Conservation (phyloP, 2,329 filamentous ascomycete genomes). For the Clonostachys rosea region DNA sequence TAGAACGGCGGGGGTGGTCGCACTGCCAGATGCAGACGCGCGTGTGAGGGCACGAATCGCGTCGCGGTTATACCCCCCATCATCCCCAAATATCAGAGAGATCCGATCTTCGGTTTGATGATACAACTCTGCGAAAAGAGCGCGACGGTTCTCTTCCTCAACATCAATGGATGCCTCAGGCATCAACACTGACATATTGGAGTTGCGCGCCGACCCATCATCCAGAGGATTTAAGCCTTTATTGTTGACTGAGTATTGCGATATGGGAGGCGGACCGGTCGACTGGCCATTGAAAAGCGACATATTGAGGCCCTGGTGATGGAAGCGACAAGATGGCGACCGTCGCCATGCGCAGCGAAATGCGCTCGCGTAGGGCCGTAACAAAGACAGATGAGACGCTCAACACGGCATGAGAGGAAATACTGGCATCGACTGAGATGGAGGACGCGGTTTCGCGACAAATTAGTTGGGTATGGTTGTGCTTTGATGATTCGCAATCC, state of each 20-base stretch:
- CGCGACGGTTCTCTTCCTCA: slow-evolving; percentile 67
- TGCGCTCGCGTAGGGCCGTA: slow-evolving; percentile 46
- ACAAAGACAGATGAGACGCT: slow-evolving; percentile 36
- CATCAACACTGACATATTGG: slow-evolving; percentile 9
- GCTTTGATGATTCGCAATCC: slow-evolving; percentile 46
- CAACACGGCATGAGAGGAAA: slow-evolving; percentile 45
- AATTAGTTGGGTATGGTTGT: slow-evolving; percentile 33
- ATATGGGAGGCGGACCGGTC: slow-evolving; percentile 57
- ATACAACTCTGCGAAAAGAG: slow-evolving; percentile 74
- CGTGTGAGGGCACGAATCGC: slow-evolving; percentile 50
- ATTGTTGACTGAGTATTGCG: slow-evolving; percentile 39
- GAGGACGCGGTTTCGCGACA: slow-evolving; percentile 27
- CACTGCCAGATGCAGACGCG: slow-evolving; percentile 26
- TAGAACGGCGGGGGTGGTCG: slow-evolving; percentile 23
- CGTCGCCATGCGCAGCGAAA: slow-evolving; percentile 52
- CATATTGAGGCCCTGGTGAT: slow-evolving; percentile 52
- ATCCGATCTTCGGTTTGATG: slow-evolving; percentile 73
- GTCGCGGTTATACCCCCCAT: slow-evolving; percentile 45
- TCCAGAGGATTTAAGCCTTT: slow-evolving; percentile 54
- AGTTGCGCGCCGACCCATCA: slow-evolving; percentile 49
- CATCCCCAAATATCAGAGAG: slow-evolving; percentile 64
- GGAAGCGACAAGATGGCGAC: slow-evolving; percentile 39
- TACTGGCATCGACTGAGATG: slow-evolving; percentile 51
- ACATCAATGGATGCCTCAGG: slow-evolving; percentile 57
- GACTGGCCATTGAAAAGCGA: slow-evolving; percentile 63